phyloP scores from a whole-genome alignment of 2,329 filamentous ascomycete genomes.

The Fusarium abutilonis region DNA sequence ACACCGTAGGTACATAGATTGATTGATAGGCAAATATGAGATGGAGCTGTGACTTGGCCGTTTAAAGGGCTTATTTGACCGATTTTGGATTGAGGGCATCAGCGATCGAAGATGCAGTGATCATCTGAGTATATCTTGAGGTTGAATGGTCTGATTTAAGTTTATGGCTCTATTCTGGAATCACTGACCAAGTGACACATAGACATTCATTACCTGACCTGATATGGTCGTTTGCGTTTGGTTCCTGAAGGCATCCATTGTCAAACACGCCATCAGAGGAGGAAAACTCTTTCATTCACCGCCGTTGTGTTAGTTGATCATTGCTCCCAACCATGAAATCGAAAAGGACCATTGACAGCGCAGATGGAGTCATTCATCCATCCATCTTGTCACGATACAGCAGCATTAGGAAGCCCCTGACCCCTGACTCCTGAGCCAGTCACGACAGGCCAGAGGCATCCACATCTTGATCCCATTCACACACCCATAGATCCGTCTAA shows the following conservation, averaged over 20 bases:
- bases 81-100: slow-evolving; percentile 8
- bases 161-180: slow-evolving; percentile 10
- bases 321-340: slow-evolving; percentile 27
- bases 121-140: slow-evolving; percentile 33
- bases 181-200: slow-evolving; percentile 5
- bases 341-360: slow-evolving; percentile 23
- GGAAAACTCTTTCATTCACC: slow-evolving; percentile 30
- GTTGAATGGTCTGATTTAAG: slow-evolving; percentile 25
- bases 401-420: slow-evolving; percentile 19
- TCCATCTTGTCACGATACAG: slow-evolving; percentile 24
- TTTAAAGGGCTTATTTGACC: neutral
- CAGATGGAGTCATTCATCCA: slow-evolving; percentile 29
- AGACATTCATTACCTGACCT: neutral
- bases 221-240: neutral
- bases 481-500: slow-evolving; percentile 21
- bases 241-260: neutral
- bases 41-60: slow-evolving; percentile 7
- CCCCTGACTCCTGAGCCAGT: slow-evolving; percentile 27
- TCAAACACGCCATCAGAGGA: neutral
- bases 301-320: slow-evolving; percentile 20
- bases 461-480: slow-evolving; percentile 21
- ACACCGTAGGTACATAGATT: neutral
- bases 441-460: slow-evolving; percentile 22
- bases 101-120: slow-evolving; percentile 14
- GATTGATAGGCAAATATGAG: neutral